Evolutionary conservation across 805 yeast species (phyloP).

Genomic region (Cyberlindnera euphorbiae): DNA sequence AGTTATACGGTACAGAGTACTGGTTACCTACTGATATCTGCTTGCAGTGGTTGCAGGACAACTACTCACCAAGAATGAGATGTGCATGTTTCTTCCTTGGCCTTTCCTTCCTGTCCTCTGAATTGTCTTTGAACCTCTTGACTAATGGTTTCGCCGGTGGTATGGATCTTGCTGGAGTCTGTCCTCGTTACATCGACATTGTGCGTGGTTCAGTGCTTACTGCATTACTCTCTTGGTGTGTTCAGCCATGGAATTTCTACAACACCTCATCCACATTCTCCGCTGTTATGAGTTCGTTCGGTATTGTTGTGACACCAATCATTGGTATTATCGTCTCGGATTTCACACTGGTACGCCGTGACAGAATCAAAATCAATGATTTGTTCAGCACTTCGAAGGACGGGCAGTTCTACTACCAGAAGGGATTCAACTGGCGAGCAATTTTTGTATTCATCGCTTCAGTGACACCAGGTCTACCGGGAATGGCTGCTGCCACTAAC

Average conservation of each 20-base stretch:
- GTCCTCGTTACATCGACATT: constrained; percentile 19
- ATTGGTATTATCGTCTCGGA: constrained; percentile 33
- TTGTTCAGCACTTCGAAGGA: constrained; percentile 28
- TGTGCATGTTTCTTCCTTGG: constrained; percentile 40
- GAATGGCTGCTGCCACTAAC: constrained; percentile 30
- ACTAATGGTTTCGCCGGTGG: constrained; percentile 35
- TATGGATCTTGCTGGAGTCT: constrained; percentile 22
- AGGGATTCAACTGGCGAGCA: constrained; percentile 31
- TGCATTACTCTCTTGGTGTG: constrained; percentile 33
- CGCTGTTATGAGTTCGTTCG: constrained; percentile 35
- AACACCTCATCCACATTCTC: constrained; percentile 33
- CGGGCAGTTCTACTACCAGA: constrained; percentile 27
- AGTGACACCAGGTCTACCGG: constrained; percentile 36
- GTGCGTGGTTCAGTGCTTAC: constrained; percentile 31
- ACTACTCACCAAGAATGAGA: constrained; percentile 32
- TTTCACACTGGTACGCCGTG: constrained; percentile 30
- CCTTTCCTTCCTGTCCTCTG: constrained; percentile 31
- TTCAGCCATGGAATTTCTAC: constrained; percentile 37
- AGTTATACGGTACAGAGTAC: constrained; percentile 31
- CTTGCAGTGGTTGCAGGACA: constrained; percentile 34
- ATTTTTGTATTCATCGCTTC: constrained; percentile 26
- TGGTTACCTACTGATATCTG: constrained; percentile 38
- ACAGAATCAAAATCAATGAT: constrained; percentile 30
- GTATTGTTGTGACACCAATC: constrained; percentile 34
- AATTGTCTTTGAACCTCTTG: constrained; percentile 31